phyloP scores from a whole-genome alignment of 2,329 filamentous ascomycete genomes.

The Kalmusia sp. region DNA sequence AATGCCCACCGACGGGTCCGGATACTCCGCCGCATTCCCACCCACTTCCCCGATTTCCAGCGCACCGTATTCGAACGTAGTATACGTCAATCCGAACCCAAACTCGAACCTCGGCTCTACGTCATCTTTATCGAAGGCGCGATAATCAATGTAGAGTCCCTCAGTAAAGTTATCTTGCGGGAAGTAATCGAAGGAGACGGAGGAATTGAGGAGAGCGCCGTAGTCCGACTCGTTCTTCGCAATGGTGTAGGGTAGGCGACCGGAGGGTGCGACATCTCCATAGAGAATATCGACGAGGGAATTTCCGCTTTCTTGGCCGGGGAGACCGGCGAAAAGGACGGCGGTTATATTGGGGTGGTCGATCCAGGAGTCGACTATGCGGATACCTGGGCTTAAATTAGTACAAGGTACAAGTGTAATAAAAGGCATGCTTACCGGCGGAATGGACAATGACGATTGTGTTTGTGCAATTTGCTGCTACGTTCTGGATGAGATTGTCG shows the following conservation, averaged over 20 bases:
- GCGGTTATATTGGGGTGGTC: slow-evolving; percentile 79
- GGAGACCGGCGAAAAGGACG: slow-evolving; percentile 79
- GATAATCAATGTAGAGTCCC: slow-evolving; percentile 82
- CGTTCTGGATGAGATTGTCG: slow-evolving; percentile 50
- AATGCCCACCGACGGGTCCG: slow-evolving; percentile 51
- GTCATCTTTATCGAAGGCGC: slow-evolving; percentile 70
- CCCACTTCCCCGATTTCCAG: slow-evolving; percentile 61
- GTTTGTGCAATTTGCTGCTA: slow-evolving; percentile 56
- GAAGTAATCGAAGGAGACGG: slow-evolving; percentile 61
- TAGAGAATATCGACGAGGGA: slow-evolving; percentile 49
- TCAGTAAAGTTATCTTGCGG: slow-evolving; percentile 79
- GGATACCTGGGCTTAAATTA: slow-evolving; percentile 61
- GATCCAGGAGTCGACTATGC: slow-evolving; percentile 76
- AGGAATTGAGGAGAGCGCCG: slow-evolving; percentile 63
- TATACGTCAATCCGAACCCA: slow-evolving; percentile 77
- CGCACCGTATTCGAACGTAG: slow-evolving; percentile 74
- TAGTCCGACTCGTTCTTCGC: slow-evolving; percentile 64
- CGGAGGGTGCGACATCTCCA: slow-evolving; percentile 49
- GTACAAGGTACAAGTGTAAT: slow-evolving; percentile 70
- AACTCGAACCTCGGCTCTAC: slow-evolving; percentile 78
- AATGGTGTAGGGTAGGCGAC: slow-evolving; percentile 59
- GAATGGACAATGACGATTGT: slow-evolving; percentile 57
- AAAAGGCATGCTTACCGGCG: slow-evolving; percentile 60
- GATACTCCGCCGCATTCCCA: slow-evolving; percentile 45
- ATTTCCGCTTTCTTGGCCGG: slow-evolving; percentile 62